Percentiles rank a stretch among this genome's conserved stretches.
Evolutionary conservation across 1,284 basidiomycete genomes (phyloP).

Genomic region (Bondarzewia mesenterica): DNA sequence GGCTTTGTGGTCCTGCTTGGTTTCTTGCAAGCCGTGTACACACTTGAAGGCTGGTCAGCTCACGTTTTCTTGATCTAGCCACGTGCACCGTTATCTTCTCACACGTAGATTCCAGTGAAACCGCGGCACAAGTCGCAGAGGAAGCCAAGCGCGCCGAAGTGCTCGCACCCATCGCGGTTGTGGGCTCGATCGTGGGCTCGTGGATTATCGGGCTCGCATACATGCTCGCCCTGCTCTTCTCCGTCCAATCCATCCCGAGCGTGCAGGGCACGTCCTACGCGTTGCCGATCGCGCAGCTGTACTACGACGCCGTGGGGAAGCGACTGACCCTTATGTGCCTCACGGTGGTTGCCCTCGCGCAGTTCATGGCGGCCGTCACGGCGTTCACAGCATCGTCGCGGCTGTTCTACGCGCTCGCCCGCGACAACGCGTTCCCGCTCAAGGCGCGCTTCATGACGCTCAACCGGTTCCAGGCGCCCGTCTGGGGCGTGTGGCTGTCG

Average conservation of each 20-base stretch:
- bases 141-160: constrained; percentile 49
- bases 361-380: constrained; percentile 52
- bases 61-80: no score
- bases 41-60: constrained; percentile 47
- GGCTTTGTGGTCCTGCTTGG: constrained; percentile 54
- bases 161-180: constrained; percentile 49
- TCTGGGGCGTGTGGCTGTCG: constrained; percentile 47
- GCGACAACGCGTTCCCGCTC: constrained; percentile 41
- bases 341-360: constrained; percentile 39
- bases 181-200: constrained; percentile 50
- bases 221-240: constrained; percentile 53
- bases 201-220: constrained; percentile 52
- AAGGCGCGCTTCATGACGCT: constrained; percentile 39
- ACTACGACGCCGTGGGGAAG: constrained; percentile 44
- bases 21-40: constrained; percentile 57
- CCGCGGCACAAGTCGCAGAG: constrained; percentile 55
- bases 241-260: constrained; percentile 42
- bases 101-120: constrained; percentile 28
- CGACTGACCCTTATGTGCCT: constrained; percentile 44
- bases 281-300: constrained; percentile 52
- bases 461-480: constrained; percentile 48
- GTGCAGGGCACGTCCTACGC: constrained; percentile 43
- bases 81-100: no score
- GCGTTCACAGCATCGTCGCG: constrained; percentile 53
- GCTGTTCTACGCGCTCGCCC: constrained; percentile 47